These are phyloP conservation scores for Jimgerdemannia lactiflua DNA, from an alignment of 192 early-diverging fungal genomes.

Conservation along the genomic window DNA sequence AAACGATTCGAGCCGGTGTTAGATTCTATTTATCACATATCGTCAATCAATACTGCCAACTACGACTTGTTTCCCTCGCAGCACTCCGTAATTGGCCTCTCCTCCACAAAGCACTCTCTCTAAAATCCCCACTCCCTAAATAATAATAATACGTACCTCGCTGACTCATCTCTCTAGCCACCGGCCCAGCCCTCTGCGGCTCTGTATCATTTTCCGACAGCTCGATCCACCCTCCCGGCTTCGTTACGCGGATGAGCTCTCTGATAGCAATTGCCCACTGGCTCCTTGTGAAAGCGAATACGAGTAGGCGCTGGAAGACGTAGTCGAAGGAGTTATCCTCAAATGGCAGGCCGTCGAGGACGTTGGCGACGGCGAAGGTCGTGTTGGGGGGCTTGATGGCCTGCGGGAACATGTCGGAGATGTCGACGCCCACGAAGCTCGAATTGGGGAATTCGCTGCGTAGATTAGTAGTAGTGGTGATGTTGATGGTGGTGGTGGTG, in stretches of 20 bases:
- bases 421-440: slow-evolving; percentile 17
- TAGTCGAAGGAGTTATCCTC: slow-evolving; percentile 25
- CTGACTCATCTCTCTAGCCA: not conserved
- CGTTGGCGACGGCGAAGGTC: slow-evolving; percentile 16
- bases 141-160: not conserved
- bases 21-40: too few relatives aligned
- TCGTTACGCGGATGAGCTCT: slow-evolving; percentile 9
- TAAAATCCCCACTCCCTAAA: too few relatives aligned
- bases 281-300: slow-evolving; percentile 2
- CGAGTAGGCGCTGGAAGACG: slow-evolving; percentile 15
- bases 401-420: slow-evolving; percentile 9
- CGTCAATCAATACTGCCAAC: too few relatives aligned
- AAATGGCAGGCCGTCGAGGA: slow-evolving; percentile 14
- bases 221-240: slow-evolving; percentile 22
- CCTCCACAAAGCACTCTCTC: not conserved
- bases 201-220: slow-evolving; percentile 13
- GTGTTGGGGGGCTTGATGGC: slow-evolving; percentile 10
- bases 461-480: slow-evolving; percentile 8
- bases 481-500: too few relatives aligned
- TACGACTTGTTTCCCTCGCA: too few relatives aligned
- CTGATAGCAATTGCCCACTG: slow-evolving; percentile 13
- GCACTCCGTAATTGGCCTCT: too few relatives aligned
- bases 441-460: slow-evolving; percentile 14
- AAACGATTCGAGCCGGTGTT: too few relatives aligned
- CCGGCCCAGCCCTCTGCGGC: slow-evolving; percentile 3